phyloP scores from a whole-genome alignment of 2,329 filamentous ascomycete genomes.

The Pseudodiploospora longispora region DNA sequence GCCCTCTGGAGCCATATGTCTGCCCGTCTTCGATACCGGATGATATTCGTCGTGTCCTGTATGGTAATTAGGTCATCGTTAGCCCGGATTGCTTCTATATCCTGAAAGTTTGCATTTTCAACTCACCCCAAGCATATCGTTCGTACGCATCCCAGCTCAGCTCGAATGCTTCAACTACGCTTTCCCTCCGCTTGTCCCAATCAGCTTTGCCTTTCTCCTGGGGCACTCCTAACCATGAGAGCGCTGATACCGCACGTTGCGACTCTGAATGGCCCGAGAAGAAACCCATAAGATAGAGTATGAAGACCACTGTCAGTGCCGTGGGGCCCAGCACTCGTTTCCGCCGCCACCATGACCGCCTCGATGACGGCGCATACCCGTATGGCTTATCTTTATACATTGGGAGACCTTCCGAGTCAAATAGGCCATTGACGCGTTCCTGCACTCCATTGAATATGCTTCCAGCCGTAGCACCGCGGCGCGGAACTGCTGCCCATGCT shows the following conservation, averaged over 20 bases:
- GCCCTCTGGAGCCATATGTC: conserved; percentile 79
- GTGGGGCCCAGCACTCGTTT: conserved; percentile 50
- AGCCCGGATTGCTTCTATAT: too few species aligned
- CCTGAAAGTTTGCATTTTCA: not conserved
- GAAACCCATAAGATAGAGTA: conserved; percentile 65
- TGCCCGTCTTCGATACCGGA: conserved; percentile 69
- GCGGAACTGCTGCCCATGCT: conserved; percentile 48
- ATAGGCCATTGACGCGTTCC: conserved; percentile 55
- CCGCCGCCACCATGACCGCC: conserved; percentile 52
- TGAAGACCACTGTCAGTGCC: conserved; percentile 44
- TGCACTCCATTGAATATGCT: conserved; percentile 46
- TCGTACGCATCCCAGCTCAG: conserved; percentile 91
- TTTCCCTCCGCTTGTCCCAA: conserved; percentile 71
- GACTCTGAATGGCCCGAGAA: conserved; percentile 35
- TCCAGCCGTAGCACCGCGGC: conserved; percentile 25
- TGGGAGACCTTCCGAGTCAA: conserved; percentile 57
- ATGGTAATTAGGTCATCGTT: not conserved
- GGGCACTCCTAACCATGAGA: conserved; percentile 51
- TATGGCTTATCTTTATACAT: conserved; percentile 99
- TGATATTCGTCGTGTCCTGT: conserved; percentile 77
- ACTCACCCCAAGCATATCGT: conserved; percentile 85
- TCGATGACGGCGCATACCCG: conserved; percentile 52
- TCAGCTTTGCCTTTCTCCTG: conserved; percentile 44
- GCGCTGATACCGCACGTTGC: conserved; percentile 33
- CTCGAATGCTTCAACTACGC: conserved; percentile 82